A percentile compares a stretch with the other conserved stretches of the same genome.
Conservation (phyloP, 1,284 basidiomycete species). For the Trametes hirsuta region DNA sequence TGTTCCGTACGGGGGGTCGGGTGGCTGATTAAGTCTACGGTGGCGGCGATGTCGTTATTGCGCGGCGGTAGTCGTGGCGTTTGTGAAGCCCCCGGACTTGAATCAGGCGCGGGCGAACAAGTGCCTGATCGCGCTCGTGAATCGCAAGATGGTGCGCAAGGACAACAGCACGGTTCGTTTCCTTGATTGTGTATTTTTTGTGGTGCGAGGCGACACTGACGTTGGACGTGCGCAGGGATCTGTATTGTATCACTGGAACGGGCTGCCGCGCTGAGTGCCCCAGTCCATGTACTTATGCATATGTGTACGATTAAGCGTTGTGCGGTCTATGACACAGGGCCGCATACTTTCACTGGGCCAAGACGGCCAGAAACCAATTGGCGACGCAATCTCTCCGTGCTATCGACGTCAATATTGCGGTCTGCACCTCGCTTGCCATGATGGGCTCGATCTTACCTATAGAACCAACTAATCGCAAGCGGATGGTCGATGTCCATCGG, state of each 20-base stretch:
- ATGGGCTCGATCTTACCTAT: too few species aligned
- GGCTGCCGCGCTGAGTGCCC: constrained; percentile 31
- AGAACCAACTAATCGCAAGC: too few species aligned
- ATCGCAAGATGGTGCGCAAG: constrained; percentile 85
- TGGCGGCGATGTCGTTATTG: too few species aligned
- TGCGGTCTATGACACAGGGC: too few species aligned
- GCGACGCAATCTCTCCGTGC: too few species aligned
- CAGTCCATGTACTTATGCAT: not conserved
- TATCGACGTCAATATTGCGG: too few species aligned
- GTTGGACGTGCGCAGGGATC: constrained; percentile 40
- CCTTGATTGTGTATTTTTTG: not conserved
- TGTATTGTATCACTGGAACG: constrained; percentile 54
- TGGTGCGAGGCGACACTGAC: not conserved
- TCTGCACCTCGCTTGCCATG: too few species aligned
- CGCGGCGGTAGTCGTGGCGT: constrained; percentile 58
- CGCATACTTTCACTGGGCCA: too few species aligned
- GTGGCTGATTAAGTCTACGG: too few species aligned
- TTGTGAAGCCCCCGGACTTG: constrained; percentile 81
- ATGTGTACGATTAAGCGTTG: not conserved
- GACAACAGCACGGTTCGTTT: constrained; percentile 63
- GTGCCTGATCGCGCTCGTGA: constrained; percentile 88
- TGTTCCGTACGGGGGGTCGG: too few species aligned
- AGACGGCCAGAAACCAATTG: too few species aligned
- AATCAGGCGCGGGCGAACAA: constrained; percentile 92
- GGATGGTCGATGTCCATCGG: too few species aligned